phyloP scores from a whole-genome alignment of 129 eudicot genomes.

The Helianthus tuberosus region DNA sequence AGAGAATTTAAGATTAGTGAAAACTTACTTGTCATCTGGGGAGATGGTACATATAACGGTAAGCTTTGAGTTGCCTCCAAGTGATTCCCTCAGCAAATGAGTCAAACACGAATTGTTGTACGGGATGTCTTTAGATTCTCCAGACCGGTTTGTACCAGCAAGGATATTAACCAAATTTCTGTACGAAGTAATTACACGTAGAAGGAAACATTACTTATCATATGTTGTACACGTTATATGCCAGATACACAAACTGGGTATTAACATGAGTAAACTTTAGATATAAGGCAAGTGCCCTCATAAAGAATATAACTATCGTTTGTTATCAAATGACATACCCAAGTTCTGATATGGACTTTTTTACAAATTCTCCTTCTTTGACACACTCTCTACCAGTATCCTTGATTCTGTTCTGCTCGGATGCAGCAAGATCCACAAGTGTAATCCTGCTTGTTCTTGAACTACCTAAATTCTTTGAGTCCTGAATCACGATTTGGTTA shows the following conservation, averaged over 20 bases:
- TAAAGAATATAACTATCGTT: background rate
- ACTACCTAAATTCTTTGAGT: constrained; percentile 80
- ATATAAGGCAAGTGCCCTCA: background rate
- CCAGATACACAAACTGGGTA: constrained; percentile 1
- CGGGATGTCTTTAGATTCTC: constrained; percentile 48
- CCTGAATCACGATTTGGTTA: constrained; percentile 6
- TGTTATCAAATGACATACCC: constrained; percentile 55
- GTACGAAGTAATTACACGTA: constrained; percentile 25
- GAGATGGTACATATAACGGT: constrained; percentile 81
- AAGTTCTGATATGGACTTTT: constrained; percentile 78
- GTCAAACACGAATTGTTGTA: constrained; percentile 80
- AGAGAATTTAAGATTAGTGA: background rate
- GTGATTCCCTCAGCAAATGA: constrained; percentile 80
- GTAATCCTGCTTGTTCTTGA: constrained; percentile 88
- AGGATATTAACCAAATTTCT: constrained; percentile 88
- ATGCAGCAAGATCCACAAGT: constrained; percentile 90
- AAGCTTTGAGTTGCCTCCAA: constrained; percentile 96
- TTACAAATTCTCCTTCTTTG: constrained; percentile 78
- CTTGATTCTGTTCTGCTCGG: constrained; percentile 51
- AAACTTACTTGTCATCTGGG: constrained; percentile 72
- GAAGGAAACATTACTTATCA: constrained; percentile 6
- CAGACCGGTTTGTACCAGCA: constrained; percentile 55
- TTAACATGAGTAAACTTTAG: background rate
- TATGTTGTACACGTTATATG: background rate
- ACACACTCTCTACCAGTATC: constrained; percentile 63